phyloP scores from a whole-genome alignment of 2,329 filamentous ascomycete genomes.

The Aspergillus persii region DNA sequence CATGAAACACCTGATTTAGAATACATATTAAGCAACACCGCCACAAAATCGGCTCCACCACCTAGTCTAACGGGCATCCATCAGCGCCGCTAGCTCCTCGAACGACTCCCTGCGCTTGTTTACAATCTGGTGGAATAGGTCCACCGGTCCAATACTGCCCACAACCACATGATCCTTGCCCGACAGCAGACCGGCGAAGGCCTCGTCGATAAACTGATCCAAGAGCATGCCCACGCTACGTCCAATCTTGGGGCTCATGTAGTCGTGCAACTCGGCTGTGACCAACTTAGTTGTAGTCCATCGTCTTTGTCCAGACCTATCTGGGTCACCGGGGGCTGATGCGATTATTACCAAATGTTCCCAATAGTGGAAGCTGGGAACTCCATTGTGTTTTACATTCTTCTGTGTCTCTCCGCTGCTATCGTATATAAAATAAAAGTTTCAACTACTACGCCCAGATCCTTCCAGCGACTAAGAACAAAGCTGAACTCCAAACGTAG shows the following conservation, averaged over 20 bases:
- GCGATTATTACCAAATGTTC: too few relatives aligned
- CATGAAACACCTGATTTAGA: too few relatives aligned
- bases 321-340: too few relatives aligned
- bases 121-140: constrained; percentile 33
- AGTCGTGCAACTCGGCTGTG: constrained; percentile 51
- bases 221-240: constrained; percentile 51
- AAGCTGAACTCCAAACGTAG: too few relatives aligned
- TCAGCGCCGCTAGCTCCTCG: constrained; percentile 9
- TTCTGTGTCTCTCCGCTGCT: too few relatives aligned
- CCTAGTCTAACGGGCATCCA: background rate
- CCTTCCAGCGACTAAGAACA: too few relatives aligned
- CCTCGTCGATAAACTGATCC: constrained; percentile 44
- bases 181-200: constrained; percentile 43
- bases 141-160: constrained; percentile 28
- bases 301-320: too few relatives aligned
- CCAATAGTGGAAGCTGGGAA: too few relatives aligned
- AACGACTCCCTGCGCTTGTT: constrained; percentile 26
- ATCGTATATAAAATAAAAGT: too few relatives aligned
- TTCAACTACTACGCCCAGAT: too few relatives aligned
- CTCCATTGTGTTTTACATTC: too few relatives aligned
- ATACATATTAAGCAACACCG: too few relatives aligned
- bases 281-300: background rate
- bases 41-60: background rate
- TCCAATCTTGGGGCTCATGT: constrained; percentile 44
- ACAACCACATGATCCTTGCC: constrained; percentile 47